Evolutionary conservation across 495 filamentous ascomycete species (phyloP).

Genomic region (Letharia columbiana): DNA sequence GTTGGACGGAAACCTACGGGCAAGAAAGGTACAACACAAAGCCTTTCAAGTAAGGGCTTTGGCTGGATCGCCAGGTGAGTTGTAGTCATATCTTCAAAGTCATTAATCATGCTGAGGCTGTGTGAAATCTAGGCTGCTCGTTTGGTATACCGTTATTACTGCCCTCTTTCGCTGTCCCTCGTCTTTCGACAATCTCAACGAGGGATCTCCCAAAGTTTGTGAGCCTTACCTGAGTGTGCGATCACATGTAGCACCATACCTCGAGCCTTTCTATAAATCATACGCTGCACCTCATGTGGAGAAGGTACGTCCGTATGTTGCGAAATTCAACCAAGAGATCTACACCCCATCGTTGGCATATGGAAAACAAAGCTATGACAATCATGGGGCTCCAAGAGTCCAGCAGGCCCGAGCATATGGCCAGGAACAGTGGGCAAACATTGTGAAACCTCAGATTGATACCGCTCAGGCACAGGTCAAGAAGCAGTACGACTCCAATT

Average conservation of each 20-base stretch:
- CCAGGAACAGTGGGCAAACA: conserved; percentile 66
- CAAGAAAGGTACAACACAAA: conserved; percentile 4
- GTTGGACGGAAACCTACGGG: conserved; percentile 1
- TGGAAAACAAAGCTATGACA: conserved; percentile 52
- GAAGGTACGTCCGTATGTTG: conserved; percentile 63
- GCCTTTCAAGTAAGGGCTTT: conserved; percentile 43
- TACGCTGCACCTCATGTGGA: conserved; percentile 80
- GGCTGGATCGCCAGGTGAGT: conserved; percentile 56
- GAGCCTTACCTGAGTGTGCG: conserved; percentile 69
- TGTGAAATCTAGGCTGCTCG: conserved; percentile 49
- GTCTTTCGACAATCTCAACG: conserved; percentile 52
- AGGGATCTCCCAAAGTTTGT: conserved; percentile 70
- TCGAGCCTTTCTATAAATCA: conserved; percentile 76
- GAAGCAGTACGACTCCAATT: conserved; percentile 55
- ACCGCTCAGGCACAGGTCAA: conserved; percentile 50
- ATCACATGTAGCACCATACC: conserved; percentile 60
- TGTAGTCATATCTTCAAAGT: background rate
- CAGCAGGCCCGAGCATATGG: conserved; percentile 54
- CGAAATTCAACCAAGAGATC: conserved; percentile 54
- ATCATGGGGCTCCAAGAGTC: conserved; percentile 71
- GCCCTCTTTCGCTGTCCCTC: conserved; percentile 77
- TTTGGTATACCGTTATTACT: conserved; percentile 80
- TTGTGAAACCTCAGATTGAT: conserved; percentile 63
- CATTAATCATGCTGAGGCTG: conserved; percentile 6
- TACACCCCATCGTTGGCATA: conserved; percentile 57